Evolutionary conservation across 768 basidiomycete species (phyloP).

Genomic region (Amanita phalloides): DNA sequence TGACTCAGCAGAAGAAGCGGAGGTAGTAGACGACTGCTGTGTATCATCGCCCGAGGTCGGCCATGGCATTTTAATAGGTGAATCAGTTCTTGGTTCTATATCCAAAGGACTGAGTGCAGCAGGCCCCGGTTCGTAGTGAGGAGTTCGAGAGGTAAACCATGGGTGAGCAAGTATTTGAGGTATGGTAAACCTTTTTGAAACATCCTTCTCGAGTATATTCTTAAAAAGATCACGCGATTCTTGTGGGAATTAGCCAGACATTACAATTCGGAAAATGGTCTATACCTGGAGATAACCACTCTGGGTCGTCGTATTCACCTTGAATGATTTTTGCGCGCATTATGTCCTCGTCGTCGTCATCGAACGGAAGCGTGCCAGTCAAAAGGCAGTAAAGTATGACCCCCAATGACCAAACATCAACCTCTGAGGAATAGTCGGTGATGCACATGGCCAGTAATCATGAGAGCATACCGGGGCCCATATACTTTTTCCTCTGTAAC

Average conservation of each 20-base stretch:
- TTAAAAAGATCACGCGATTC: constrained; percentile 82
- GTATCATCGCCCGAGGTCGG: constrained; percentile 14
- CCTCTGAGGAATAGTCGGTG: constrained; percentile 42
- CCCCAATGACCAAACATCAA: constrained; percentile 92
- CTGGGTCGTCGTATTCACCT: constrained; percentile 84
- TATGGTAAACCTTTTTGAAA: constrained; percentile 65
- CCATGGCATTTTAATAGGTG: constrained; percentile 14
- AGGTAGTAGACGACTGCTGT: constrained; percentile 41
- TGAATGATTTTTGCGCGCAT: constrained; percentile 81
- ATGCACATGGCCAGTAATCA: neutral
- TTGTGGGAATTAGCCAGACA: constrained; percentile 20
- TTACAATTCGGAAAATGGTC: constrained; percentile 1
- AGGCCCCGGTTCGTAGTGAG: neutral
- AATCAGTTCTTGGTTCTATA: constrained; percentile 9
- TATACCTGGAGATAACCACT: constrained; percentile 82
- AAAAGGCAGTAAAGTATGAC: constrained; percentile 86
- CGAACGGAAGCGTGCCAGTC: constrained; percentile 84
- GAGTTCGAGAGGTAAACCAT: constrained; percentile 49
- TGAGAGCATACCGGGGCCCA: constrained; percentile 66
- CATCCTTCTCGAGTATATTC: constrained; percentile 68
- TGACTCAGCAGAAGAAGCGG: constrained; percentile 44
- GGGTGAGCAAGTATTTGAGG: constrained; percentile 76
- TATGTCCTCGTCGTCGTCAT: constrained; percentile 75
- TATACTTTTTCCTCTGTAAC: constrained; percentile 78
- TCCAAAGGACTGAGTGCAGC: constrained; percentile 15